Evolutionary conservation across 1,284 basidiomycete species (phyloP).

Genomic region (Boletus smithii): DNA sequence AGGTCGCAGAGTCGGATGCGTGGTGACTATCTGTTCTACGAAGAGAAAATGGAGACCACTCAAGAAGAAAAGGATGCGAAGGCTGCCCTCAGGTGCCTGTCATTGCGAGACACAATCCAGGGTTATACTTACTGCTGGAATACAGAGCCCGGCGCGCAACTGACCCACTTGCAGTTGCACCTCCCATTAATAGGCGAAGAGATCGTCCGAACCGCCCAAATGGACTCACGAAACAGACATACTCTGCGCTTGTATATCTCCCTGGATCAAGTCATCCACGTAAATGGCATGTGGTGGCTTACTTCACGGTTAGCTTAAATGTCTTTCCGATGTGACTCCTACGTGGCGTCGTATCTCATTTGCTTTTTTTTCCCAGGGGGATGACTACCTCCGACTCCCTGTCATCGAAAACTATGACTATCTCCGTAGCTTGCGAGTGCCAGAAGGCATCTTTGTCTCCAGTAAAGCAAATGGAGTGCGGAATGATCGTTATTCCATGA

Average conservation of each 20-base stretch:
- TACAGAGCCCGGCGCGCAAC: conserved; percentile 57
- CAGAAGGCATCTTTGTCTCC: conserved; percentile 61
- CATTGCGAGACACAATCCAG: conserved; percentile 4
- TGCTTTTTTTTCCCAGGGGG: conserved; percentile 43
- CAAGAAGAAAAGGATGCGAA: conserved; percentile 72
- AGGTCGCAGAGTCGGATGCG: conserved; percentile 81
- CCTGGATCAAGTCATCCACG: conserved; percentile 52
- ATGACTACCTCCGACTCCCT: conserved; percentile 63
- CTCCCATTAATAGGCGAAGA: conserved; percentile 60
- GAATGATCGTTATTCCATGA: conserved; percentile 39
- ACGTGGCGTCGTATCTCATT: conserved; percentile 14
- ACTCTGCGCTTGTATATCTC: conserved; percentile 66
- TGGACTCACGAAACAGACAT: conserved; percentile 76
- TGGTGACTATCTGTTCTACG: conserved; percentile 76
- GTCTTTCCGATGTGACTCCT: conserved; percentile 5
- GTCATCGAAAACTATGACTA: conserved; percentile 68
- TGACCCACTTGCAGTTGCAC: conserved; percentile 54
- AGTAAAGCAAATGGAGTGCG: conserved; percentile 52
- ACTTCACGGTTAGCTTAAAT: conserved; percentile 58
- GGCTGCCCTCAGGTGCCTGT: conserved; percentile 59
- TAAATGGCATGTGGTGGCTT: conserved; percentile 79
- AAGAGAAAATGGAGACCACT: conserved; percentile 74
- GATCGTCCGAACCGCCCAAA: conserved; percentile 70
- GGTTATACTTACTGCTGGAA: conserved; percentile 10
- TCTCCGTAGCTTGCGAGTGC: conserved; percentile 58